Evolutionary conservation across 495 filamentous ascomycete genomes (phyloP).

Genomic region (Cercophora scortea): DNA sequence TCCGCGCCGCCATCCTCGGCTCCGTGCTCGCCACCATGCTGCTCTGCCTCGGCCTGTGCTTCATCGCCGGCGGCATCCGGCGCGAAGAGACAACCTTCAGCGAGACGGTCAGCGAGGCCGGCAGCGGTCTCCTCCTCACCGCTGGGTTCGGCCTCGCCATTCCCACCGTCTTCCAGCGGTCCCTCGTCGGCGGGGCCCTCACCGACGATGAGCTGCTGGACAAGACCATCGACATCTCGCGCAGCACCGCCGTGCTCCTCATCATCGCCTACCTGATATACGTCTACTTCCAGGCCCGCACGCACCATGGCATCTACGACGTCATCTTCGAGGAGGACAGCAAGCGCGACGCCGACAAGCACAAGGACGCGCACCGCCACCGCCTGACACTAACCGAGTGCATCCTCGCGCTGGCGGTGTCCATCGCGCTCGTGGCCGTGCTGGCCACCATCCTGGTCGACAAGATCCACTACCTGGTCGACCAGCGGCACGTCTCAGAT

Average conservation of each 20-base stretch:
- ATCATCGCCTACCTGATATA: conserved; percentile 73
- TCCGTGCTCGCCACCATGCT: conserved; percentile 32
- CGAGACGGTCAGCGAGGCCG: conserved; percentile 72
- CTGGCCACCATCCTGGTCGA: conserved; percentile 76
- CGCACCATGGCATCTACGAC: conserved; percentile 72
- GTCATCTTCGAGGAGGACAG: conserved; percentile 60
- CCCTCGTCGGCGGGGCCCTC: conserved; percentile 35
- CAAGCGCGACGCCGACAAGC: conserved; percentile 56
- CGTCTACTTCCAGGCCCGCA: conserved; percentile 72
- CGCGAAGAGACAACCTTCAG: conserved; percentile 62
- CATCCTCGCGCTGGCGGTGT: conserved; percentile 55
- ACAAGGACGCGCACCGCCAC: conserved; percentile 49
- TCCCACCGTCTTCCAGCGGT: conserved; percentile 67
- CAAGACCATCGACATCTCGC: conserved; percentile 59
- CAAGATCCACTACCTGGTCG: conserved; percentile 69
- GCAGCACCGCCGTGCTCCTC: conserved; percentile 68
- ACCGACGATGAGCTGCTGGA: conserved; percentile 30
- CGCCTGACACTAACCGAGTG: conserved; percentile 79
- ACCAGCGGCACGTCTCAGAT: conserved; percentile 56
- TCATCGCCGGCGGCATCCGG: conserved; percentile 66
- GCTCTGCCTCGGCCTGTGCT: conserved; percentile 39
- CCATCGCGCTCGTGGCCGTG: conserved; percentile 67
- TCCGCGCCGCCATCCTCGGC: conserved; percentile 43
- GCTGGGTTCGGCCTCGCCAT: conserved; percentile 78
- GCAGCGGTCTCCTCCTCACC: conserved; percentile 70